Percentiles rank a stretch among this genome's conserved stretches.
Conservation (phyloP, 108 stramenopile species). For the Cyclostephanos invisitatus region DNA sequence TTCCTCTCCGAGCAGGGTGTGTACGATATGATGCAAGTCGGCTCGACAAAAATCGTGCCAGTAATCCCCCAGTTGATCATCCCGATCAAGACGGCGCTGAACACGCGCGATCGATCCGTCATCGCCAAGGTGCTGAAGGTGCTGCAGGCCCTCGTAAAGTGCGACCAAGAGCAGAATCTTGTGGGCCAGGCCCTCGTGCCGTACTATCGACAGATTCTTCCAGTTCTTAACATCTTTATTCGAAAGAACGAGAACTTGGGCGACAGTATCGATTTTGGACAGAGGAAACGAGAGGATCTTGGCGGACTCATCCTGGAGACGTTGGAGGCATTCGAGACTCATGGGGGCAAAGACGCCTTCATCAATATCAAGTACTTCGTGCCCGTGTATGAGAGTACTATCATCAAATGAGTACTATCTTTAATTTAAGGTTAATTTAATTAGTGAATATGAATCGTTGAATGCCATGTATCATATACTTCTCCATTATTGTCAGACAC, state of each 20-base stretch:
- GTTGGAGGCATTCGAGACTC: conserved; percentile 78
- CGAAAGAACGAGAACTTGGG: conserved; percentile 80
- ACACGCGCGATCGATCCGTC: conserved; percentile 80
- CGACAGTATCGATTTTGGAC: conserved; percentile 84
- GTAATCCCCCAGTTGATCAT: conserved; percentile 89
- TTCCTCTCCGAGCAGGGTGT: conserved; percentile 89
- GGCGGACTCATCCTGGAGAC: conserved; percentile 84
- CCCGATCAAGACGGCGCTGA: conserved; percentile 88
- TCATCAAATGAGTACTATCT: conserved; percentile 21
- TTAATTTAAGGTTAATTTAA: not conserved
- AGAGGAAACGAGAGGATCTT: conserved; percentile 75
- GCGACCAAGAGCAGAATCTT: conserved; percentile 77
- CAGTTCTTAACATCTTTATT: conserved; percentile 84
- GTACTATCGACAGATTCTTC: conserved; percentile 89
- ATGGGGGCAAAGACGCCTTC: conserved; percentile 87
- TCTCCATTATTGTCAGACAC: not conserved
- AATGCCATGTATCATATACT: not conserved
- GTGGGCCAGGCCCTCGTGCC: conserved; percentile 90
- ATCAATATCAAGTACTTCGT: conserved; percentile 88
- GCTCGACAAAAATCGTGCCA: conserved; percentile 75
- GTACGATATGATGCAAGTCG: conserved; percentile 84
- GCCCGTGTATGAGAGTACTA: conserved; percentile 64
- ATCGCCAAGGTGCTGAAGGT: conserved; percentile 89
- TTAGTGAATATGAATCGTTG: not conserved
- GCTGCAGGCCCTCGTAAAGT: conserved; percentile 81